Conservation (phyloP, 148 eudicot species). For the Amaranthus hypochondriacus region DNA sequence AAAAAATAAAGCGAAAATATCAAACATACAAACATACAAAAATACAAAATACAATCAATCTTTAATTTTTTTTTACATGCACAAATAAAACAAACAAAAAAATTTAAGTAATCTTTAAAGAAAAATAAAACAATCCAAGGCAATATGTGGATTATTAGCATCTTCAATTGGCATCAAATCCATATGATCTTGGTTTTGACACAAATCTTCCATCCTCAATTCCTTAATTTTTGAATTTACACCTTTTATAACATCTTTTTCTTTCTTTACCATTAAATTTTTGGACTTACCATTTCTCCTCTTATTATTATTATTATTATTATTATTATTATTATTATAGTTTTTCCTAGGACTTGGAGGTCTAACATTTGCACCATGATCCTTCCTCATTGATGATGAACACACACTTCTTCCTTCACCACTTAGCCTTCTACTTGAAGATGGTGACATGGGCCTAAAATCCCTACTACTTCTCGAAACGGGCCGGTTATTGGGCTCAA, state of each 20-base stretch:
- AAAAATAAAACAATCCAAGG: constrained; percentile 89
- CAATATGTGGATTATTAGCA: constrained; percentile 63
- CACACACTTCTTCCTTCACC: constrained; percentile 15
- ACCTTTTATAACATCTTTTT: constrained; percentile 20
- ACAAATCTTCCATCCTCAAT: constrained; percentile 25
- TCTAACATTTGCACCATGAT: constrained; percentile 23
- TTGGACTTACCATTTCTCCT: constrained; percentile 17
- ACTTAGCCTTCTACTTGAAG: constrained; percentile 56
- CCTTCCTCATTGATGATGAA: constrained; percentile 21
- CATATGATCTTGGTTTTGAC: constrained; percentile 26
- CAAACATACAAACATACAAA: background rate
- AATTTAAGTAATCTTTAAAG: constrained; percentile 28
- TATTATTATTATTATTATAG: background rate
- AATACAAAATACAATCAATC: background rate
- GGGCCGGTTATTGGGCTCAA: constrained; percentile 35
- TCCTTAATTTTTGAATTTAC: constrained; percentile 37
- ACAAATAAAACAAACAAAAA: background rate
- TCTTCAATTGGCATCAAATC: constrained; percentile 53
- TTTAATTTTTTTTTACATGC: background rate
- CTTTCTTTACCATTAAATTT: constrained; percentile 32
- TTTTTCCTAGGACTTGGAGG: constrained; percentile 34
- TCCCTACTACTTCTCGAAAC: constrained; percentile 26
- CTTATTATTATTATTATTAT: constrained; percentile 3
- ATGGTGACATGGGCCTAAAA: constrained; percentile 49
- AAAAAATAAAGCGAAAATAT: too few species aligned